phyloP scores from a whole-genome alignment of 1,284 basidiomycete genomes.

The Moesziomyces aphidis region DNA sequence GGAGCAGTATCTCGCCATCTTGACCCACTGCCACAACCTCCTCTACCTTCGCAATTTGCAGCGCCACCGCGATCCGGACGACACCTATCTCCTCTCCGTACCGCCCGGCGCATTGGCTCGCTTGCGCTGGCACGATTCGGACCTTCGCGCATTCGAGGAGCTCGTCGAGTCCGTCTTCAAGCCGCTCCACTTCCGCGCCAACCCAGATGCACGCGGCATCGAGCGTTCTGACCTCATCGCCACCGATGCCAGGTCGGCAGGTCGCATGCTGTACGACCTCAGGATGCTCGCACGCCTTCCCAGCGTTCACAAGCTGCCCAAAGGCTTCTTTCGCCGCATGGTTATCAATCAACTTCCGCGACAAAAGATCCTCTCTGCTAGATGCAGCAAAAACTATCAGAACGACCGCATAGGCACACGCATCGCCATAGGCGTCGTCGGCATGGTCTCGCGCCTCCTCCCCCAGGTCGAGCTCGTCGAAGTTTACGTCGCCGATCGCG shows the following conservation, averaged over 20 bases:
- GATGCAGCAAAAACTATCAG: conserved; percentile 45
- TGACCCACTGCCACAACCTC: conserved; percentile 36
- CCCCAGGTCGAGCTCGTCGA: conserved; percentile 28
- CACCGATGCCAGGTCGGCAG: conserved; percentile 18
- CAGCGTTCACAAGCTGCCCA: conserved; percentile 23
- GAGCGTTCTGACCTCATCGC: conserved; percentile 32
- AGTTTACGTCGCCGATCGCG: conserved; percentile 30
- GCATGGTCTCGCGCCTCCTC: conserved; percentile 14
- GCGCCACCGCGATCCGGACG: conserved; percentile 22
- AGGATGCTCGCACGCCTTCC: conserved; percentile 28
- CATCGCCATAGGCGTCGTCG: conserved; percentile 20
- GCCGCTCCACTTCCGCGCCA: conserved; percentile 35
- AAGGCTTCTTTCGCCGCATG: conserved; percentile 36
- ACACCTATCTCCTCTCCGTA: conserved; percentile 32
- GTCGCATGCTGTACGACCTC: conserved; percentile 33
- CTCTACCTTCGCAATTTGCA: conserved; percentile 44
- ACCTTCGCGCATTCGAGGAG: conserved; percentile 38
- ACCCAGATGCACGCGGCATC: conserved; percentile 26
- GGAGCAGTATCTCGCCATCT: conserved; percentile 30
- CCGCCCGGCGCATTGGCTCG: conserved; percentile 22
- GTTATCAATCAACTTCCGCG: conserved; percentile 15
- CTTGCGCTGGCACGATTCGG: conserved; percentile 37
- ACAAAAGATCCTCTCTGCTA: conserved; percentile 16
- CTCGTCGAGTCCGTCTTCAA: conserved; percentile 40
- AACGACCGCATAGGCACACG: conserved; percentile 28